A percentile compares a stretch with the other conserved stretches of the same genome.
These are phyloP conservation scores for Tetraselmis chui DNA, from an alignment of 139 green algal species.

Conservation along the genomic window DNA sequence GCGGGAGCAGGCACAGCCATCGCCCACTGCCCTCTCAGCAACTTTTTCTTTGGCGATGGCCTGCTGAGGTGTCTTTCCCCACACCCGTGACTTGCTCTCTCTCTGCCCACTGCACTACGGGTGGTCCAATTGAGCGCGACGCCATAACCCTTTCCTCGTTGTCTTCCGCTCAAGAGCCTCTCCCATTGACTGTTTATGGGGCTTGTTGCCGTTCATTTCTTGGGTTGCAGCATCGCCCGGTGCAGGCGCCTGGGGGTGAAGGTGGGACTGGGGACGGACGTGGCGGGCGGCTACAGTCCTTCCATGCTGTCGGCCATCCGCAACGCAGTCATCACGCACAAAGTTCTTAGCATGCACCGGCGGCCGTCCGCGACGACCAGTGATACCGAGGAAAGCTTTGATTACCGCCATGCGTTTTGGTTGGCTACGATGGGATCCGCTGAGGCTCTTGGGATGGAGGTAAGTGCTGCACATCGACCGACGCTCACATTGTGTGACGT, in stretches of 20 bases:
- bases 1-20: constrained; percentile 33
- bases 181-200: too few relatives aligned
- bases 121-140: too few relatives aligned
- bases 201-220: too few relatives aligned
- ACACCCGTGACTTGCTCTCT: too few relatives aligned
- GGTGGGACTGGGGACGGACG: constrained; percentile 58
- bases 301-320: constrained; percentile 61
- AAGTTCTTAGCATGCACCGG: constrained; percentile 24
- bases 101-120: too few relatives aligned
- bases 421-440: constrained; percentile 58
- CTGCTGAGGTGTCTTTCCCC: constrained; percentile 44
- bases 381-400: too few relatives aligned
- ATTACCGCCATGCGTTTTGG: constrained; percentile 40
- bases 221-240: background rate
- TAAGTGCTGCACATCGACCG: too few relatives aligned
- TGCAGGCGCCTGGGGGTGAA: constrained; percentile 29
- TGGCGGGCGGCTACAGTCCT: constrained; percentile 50
- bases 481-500: too few relatives aligned
- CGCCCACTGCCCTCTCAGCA: constrained; percentile 55
- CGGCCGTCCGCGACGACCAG: too few relatives aligned
- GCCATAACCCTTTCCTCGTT: too few relatives aligned
- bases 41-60: constrained; percentile 59
- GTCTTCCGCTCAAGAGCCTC: too few relatives aligned
- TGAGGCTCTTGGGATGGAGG: constrained; percentile 38
- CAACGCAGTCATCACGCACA: constrained; percentile 49